Evolutionary conservation across 2,329 filamentous ascomycete species (phyloP), one percentile per base, ranked within the genome.

Genomic region (Aspergillus neoniger): DNA sequence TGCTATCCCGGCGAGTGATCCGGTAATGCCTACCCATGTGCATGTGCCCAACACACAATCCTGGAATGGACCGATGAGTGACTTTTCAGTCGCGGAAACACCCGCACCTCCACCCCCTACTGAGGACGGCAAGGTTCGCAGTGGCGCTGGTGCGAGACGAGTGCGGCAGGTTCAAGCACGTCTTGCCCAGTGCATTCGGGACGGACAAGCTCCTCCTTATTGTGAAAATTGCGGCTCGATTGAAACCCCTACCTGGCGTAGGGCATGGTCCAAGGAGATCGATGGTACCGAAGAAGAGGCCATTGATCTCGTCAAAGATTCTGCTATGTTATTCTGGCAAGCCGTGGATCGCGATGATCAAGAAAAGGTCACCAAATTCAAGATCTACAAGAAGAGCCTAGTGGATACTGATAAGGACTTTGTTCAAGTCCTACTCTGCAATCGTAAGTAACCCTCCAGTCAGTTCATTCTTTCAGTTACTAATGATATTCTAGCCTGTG

Each of bases 171-270:
- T 88, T 52, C 80, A 84, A 64, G 80, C 83, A 23, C 81, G 81
- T 53, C 73, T 88, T 21, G 79, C 85, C 44, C 74, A 79, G 58
- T 82, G 84, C 21, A 88, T 98, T 57, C 83, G 83, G n/a, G 86
- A 87, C 57, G 95, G 95, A 5, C 86, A 92, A 65, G 89, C 93
- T 82, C 95, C 95, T 0, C 89, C 90, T 1, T 98, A 89, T 71
- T 99, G 95, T 74, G 86, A 86, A 64, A 96, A 98, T 69, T 99
- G 95, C 69, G 95, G 95, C 5, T 91, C 92, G 6, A 96, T 99
- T 59, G 91, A 98, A 69, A 99, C 95, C 0, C 91, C 94, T 0
- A 97, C 94, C 0, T 99, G 95, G 95, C 88, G 95, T 62, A 95
- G 94, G 71, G 91, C 95, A 12, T 97, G 90, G 83, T 87, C 88